Evolutionary conservation across 2,329 filamentous ascomycete species (phyloP).

Genomic region (Alternaria panax): DNA sequence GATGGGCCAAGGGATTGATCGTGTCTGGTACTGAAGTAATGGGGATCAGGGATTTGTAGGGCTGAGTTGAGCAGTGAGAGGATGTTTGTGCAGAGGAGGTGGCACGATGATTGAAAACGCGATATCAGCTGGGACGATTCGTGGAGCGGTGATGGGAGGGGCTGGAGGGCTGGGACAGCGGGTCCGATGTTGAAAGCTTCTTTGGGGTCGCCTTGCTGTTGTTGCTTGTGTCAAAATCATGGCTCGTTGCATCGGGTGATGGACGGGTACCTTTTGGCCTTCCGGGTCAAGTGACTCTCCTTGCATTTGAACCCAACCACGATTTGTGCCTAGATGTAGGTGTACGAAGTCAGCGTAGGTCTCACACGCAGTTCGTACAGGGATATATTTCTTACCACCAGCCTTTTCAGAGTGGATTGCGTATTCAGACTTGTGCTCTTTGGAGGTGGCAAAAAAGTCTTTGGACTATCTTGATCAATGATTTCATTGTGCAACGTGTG

Average conservation of each 20-base stretch:
- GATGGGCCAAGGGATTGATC: conserved; percentile 59
- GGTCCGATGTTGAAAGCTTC: conserved; percentile 93
- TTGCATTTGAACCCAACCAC: conserved; percentile 88
- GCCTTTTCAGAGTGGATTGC: conserved; percentile 70
- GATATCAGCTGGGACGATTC: conserved; percentile 67
- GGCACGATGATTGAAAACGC: conserved; percentile 74
- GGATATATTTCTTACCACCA: conserved; percentile 22
- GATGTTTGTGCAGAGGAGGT: conserved; percentile 74
- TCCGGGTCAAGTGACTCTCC: conserved; percentile 86
- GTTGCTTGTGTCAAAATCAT: background rate
- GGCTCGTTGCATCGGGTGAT: background rate
- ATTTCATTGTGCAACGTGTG: background rate
- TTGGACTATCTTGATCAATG: conserved; percentile 62
- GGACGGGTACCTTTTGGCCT: conserved; percentile 70
- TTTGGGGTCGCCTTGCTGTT: conserved; percentile 74
- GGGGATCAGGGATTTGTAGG: conserved; percentile 62
- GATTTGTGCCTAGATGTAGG: conserved; percentile 65
- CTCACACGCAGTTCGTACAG: too few species aligned
- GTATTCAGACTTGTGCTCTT: conserved; percentile 76
- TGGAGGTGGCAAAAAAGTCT: conserved; percentile 74
- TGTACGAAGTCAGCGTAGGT: too few species aligned
- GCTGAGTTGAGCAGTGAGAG: conserved; percentile 80
- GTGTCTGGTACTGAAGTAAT: conserved; percentile 70
- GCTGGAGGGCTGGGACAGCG: conserved; percentile 72
- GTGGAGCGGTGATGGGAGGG: conserved; percentile 71